Evolutionary conservation across 306 rosid species (phyloP).

Genomic region (Cotoneaster glaucophyllus): DNA sequence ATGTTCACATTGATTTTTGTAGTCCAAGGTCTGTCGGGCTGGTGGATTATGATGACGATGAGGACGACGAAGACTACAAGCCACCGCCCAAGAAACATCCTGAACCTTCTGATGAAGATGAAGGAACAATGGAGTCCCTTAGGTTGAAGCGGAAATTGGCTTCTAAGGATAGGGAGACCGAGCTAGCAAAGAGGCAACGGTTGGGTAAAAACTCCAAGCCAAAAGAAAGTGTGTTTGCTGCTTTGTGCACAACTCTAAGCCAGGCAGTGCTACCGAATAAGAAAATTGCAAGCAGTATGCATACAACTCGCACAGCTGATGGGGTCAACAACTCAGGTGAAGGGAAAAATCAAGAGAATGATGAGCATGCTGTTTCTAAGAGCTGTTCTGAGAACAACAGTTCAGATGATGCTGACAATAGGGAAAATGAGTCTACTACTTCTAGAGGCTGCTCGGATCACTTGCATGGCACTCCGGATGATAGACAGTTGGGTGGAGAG

Average conservation of each 20-base stretch:
- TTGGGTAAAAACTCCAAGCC: conserved; percentile 49
- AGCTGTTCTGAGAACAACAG: conserved; percentile 31
- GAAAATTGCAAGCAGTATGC: conserved; percentile 38
- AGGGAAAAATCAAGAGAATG: conserved; percentile 33
- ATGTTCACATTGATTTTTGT: conserved; percentile 18
- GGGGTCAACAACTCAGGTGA: conserved; percentile 35
- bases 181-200: conserved; percentile 60
- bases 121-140: conserved; percentile 64
- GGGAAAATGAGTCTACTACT: conserved; percentile 48
- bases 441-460: conserved; percentile 57
- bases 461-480: conserved; percentile 46
- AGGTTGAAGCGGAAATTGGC: conserved; percentile 63
- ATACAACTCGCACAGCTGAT: conserved; percentile 28
- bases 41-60: conserved; percentile 94
- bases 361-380: conserved; percentile 33
- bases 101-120: conserved; percentile 64
- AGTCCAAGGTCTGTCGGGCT: conserved; percentile 72
- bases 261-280: conserved; percentile 65
- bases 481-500: conserved; percentile 58
- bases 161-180: conserved; percentile 59
- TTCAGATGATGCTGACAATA: conserved; percentile 39
- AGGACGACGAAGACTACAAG: conserved; percentile 82
- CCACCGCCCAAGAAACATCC: conserved; percentile 83
- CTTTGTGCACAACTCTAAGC: conserved; percentile 72
- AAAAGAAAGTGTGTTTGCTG: conserved; percentile 68